Evolutionary conservation across 2,329 filamentous ascomycete genomes (phyloP).

Genomic region (Intubia oerlemansii): DNA sequence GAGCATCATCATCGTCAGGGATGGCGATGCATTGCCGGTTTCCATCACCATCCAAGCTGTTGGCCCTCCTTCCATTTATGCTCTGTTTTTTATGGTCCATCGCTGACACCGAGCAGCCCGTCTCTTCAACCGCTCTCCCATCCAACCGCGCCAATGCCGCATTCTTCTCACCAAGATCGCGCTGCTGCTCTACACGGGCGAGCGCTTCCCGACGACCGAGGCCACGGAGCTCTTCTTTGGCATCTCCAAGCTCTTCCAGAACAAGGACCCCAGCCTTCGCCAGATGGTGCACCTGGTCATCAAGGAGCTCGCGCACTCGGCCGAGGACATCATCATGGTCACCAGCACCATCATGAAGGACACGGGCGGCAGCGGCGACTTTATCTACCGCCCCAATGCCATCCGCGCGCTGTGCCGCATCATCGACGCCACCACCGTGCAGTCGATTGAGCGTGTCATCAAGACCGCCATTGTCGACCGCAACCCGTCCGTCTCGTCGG

Average conservation of each 20-base stretch:
- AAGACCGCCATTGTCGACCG: constrained; percentile 99
- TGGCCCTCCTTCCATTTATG: no score
- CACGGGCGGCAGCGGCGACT: constrained; percentile 67
- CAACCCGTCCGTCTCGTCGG: constrained; percentile 90
- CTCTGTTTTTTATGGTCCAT: no score
- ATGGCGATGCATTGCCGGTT: no score
- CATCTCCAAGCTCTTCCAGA: constrained; percentile 98
- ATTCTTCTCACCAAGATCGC: constrained; percentile 95
- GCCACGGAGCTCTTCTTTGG: constrained; percentile 97
- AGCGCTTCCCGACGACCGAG: constrained; percentile 93
- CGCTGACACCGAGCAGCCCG: no score
- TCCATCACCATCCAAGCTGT: no score
- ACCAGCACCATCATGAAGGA: constrained; percentile 99
- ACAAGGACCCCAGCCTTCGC: constrained; percentile 91
- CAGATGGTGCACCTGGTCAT: constrained; percentile 98
- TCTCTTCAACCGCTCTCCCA: constrained; percentile 97
- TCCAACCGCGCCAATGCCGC: constrained; percentile 92
- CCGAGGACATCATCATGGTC: constrained; percentile 99
- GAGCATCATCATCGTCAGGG: no score
- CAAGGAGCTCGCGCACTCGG: constrained; percentile 89
- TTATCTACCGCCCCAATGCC: constrained; percentile 85
- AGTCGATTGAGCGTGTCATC: constrained; percentile 94
- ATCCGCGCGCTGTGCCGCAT: constrained; percentile 91
- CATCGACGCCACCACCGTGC: constrained; percentile 88
- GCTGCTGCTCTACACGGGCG: constrained; percentile 86